These are phyloP conservation scores for Trichoderma virens DNA, from an alignment of 495 filamentous ascomycete species.

Conservation along the genomic window DNA sequence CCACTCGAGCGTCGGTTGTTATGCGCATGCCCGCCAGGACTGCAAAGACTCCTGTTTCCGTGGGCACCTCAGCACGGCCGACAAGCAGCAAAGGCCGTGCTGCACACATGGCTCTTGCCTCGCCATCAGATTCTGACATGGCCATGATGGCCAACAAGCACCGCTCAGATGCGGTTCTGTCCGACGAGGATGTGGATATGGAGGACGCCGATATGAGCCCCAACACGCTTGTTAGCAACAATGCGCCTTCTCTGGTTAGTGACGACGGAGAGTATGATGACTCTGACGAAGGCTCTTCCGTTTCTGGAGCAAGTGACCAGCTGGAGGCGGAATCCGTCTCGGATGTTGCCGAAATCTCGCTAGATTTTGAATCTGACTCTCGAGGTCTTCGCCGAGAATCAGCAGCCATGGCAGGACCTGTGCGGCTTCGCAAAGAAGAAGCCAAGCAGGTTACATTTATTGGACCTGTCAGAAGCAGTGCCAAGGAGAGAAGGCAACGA, in stretches of 20 bases:
- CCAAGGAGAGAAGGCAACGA: slow-evolving; percentile 25
- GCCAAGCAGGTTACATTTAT: slow-evolving; percentile 41
- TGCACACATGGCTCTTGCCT: slow-evolving; percentile 6
- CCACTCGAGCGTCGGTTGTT: slow-evolving; percentile 31
- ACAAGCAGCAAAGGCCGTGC: slow-evolving; percentile 47
- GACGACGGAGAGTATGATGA: slow-evolving; percentile 76
- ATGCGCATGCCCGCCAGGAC: slow-evolving; percentile 52
- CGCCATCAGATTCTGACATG: background rate
- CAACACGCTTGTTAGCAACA: slow-evolving; percentile 69
- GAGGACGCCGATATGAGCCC: slow-evolving; percentile 62
- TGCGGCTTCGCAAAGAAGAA: slow-evolving; percentile 38
- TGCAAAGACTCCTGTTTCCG: slow-evolving; percentile 43
- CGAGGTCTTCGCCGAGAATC: slow-evolving; percentile 28
- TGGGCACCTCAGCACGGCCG: slow-evolving; percentile 37
- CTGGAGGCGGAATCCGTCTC: slow-evolving; percentile 35
- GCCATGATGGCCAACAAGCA: slow-evolving; percentile 1
- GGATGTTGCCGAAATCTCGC: slow-evolving; percentile 42
- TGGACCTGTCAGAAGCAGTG: slow-evolving; percentile 25
- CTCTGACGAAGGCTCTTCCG: slow-evolving; percentile 37
- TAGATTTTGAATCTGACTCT: slow-evolving; percentile 34
- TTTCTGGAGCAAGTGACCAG: slow-evolving; percentile 35
- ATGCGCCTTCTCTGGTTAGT: slow-evolving; percentile 77
- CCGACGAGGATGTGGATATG: slow-evolving; percentile 36
- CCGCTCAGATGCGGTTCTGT: slow-evolving; percentile 22
- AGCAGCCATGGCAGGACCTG: slow-evolving; percentile 17